Conservation (phyloP, 2,329 filamentous ascomycete species). For the Pestalotiopsis sp. region DNA sequence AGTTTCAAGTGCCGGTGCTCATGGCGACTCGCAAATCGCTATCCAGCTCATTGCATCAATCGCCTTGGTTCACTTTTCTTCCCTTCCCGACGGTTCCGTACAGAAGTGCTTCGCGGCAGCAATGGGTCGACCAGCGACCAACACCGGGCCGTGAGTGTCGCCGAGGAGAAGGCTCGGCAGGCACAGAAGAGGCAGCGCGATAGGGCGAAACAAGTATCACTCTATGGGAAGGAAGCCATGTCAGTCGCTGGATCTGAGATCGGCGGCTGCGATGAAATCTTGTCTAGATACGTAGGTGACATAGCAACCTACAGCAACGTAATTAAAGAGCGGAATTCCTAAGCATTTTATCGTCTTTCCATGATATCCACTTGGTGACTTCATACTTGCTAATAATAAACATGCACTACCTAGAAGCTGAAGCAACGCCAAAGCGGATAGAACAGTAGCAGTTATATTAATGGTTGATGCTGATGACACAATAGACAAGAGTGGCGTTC, state of each 20-base stretch:
- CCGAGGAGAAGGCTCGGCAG: not conserved
- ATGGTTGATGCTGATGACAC: not conserved
- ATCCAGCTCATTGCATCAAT: not conserved
- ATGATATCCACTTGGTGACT: not conserved
- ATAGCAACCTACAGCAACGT: slow-evolving; percentile 1
- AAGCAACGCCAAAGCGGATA: not conserved
- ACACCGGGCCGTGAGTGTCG: too few relatives aligned
- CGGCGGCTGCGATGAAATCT: not conserved
- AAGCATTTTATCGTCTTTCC: not conserved
- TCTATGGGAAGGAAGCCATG: not conserved
- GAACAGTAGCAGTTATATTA: not conserved
- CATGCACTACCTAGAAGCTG: not conserved
- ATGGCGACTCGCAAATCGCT: not conserved
- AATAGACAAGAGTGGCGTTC: not conserved
- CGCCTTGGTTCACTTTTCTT: not conserved
- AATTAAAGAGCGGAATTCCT: not conserved
- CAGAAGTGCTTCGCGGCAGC: not conserved
- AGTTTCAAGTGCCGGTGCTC: not conserved
- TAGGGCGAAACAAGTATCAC: not conserved
- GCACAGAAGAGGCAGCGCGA: not conserved
- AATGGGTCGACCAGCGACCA: not conserved
- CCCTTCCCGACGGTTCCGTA: not conserved
- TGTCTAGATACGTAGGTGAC: slow-evolving; percentile 4
- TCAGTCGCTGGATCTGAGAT: slow-evolving; percentile 1
- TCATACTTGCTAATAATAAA: not conserved